These are phyloP conservation scores for Solanum chiquidenum DNA, from an alignment of 257 asterid genomes.

Conservation along the genomic window DNA sequence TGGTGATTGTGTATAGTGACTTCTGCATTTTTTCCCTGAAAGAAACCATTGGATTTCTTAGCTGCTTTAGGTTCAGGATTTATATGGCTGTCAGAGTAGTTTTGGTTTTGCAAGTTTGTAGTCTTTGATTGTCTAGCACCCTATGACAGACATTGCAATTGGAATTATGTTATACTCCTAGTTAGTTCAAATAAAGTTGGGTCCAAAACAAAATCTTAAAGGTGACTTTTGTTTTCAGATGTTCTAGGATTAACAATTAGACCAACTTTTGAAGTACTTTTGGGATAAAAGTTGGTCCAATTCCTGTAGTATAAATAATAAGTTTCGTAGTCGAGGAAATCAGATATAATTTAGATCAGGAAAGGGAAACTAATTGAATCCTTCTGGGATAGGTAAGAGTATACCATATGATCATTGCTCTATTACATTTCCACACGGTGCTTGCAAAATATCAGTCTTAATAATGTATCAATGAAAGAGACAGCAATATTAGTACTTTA, in stretches of 20 bases:
- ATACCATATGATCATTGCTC: not conserved
- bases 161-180: not conserved
- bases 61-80: not conserved
- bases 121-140: not conserved
- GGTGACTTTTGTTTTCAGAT: not conserved
- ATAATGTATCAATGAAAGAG: not conserved
- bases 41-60: not conserved
- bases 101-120: not conserved
- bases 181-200: not conserved
- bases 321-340: not conserved
- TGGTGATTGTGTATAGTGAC: not conserved
- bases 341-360: not conserved
- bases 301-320: not conserved
- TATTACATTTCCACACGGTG: not conserved
- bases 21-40: not conserved
- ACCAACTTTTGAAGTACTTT: not conserved
- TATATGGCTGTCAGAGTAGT: not conserved
- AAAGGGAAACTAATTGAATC: not conserved
- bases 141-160: not conserved
- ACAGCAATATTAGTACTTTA: not conserved
- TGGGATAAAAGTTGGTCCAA: not conserved
- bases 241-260: not conserved
- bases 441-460: not conserved
- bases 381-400: not conserved
- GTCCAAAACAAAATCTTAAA: not conserved